phyloP scores from a whole-genome alignment of 2,329 filamentous ascomycete genomes.

The Boeremia exigua region DNA sequence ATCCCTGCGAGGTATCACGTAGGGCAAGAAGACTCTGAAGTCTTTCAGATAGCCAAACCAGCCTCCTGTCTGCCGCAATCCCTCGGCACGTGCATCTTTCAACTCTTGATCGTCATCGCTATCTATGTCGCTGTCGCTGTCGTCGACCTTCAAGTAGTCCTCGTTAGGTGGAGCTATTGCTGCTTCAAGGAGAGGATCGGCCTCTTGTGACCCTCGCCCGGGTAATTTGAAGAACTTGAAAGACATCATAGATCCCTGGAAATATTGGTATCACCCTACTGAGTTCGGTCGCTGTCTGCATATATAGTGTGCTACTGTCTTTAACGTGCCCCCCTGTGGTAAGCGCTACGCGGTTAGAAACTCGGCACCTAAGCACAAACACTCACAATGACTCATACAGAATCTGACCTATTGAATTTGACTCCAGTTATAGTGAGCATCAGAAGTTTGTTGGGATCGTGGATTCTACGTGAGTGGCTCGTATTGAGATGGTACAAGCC shows the following conservation, averaged over 20 bases:
- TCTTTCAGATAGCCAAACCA: constrained; percentile 78
- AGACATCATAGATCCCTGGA: constrained; percentile 1
- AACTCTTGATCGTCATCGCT: constrained; percentile 45
- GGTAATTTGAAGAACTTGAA: constrained; percentile 13
- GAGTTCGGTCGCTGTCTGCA: not conserved
- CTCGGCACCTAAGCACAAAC: not conserved
- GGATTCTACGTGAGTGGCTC: not conserved
- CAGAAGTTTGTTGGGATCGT: not conserved
- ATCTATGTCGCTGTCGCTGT: constrained; percentile 4
- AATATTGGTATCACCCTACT: too few species aligned
- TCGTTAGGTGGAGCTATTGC: constrained; percentile 4
- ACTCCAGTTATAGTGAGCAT: not conserved
- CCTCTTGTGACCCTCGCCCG: constrained; percentile 11
- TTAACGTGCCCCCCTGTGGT: not conserved
- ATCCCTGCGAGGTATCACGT: constrained; percentile 74
- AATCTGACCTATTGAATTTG: not conserved
- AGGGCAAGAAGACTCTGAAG: constrained; percentile 75
- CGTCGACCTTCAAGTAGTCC: not conserved
- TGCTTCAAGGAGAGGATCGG: constrained; percentile 18
- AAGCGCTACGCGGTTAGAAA: not conserved
- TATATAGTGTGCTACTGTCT: not conserved
- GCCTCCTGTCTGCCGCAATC: constrained; percentile 71
- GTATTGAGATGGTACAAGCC: not conserved
- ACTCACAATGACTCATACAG: not conserved
- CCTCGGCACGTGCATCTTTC: constrained; percentile 55